Evolutionary conservation across 305 asterid genomes (phyloP).

Genomic region (Fraxinus baroniana): DNA sequence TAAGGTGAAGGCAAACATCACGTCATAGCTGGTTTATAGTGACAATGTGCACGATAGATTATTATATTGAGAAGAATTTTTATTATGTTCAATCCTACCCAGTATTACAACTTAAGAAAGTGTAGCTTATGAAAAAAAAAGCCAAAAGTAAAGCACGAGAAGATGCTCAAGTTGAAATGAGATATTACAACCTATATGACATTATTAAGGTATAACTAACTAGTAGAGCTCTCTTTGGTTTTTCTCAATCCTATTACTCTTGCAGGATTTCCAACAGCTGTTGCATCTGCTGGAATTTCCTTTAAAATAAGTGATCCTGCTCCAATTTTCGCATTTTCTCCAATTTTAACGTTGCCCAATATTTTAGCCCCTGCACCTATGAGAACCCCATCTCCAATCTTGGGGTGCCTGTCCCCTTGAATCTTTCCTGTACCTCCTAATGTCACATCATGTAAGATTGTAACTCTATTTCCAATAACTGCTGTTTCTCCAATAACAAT

Average conservation of each 20-base stretch:
- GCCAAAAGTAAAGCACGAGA: background rate
- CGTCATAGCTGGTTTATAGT: background rate
- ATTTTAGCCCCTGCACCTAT: slow-evolving; percentile 51
- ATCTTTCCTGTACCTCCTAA: slow-evolving; percentile 57
- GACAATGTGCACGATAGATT: background rate
- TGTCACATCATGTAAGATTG: slow-evolving; percentile 50
- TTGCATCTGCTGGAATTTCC: slow-evolving; percentile 37
- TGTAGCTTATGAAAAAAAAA: background rate
- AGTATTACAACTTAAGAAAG: background rate
- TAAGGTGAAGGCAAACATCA: background rate
- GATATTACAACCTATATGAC: background rate
- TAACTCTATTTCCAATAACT: slow-evolving; percentile 42
- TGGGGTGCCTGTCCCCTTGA: slow-evolving; percentile 48
- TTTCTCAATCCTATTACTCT: slow-evolving; percentile 35
- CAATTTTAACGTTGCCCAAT: slow-evolving; percentile 42
- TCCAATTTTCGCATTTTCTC: slow-evolving; percentile 42
- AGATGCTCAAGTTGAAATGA: background rate
- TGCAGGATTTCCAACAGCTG: slow-evolving; percentile 62
- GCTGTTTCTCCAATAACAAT: slow-evolving; percentile 62
- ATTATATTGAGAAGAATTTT: background rate
- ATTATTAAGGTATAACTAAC: background rate
- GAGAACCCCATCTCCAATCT: slow-evolving; percentile 52
- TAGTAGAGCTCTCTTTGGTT: background rate
- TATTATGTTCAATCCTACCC: background rate
- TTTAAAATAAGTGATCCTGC: slow-evolving; percentile 51